Percentiles rank a stretch among this genome's conserved stretches.
phyloP scores from a whole-genome alignment of 345 rosid genomes.

The Pistacia integerrima region DNA sequence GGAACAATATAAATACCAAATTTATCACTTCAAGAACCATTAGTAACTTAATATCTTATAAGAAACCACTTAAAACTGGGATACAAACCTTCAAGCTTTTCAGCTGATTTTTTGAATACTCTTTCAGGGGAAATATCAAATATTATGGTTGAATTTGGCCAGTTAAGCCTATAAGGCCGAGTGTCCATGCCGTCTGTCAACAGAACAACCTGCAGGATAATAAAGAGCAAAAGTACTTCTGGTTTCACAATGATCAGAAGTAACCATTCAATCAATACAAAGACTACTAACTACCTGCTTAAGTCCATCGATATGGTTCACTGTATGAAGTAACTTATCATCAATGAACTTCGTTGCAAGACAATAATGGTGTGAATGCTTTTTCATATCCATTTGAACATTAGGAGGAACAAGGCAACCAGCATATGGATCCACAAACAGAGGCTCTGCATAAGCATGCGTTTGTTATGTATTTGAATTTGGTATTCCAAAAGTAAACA shows the following conservation, averaged over 20 bases:
- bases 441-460: conserved; percentile 60
- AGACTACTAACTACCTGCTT: conserved; percentile 61
- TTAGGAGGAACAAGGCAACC: conserved; percentile 69
- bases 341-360: conserved; percentile 83
- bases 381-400: conserved; percentile 44
- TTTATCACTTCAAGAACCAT: neutral
- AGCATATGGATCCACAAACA: conserved; percentile 82
- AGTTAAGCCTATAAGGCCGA: conserved; percentile 84
- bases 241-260: conserved; percentile 9
- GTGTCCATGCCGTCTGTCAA: conserved; percentile 95
- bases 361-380: conserved; percentile 59
- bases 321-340: conserved; percentile 64
- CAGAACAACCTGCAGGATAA: conserved; percentile 72
- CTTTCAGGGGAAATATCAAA: conserved; percentile 75
- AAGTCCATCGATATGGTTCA: conserved; percentile 64
- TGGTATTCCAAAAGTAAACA: neutral
- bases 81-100: conserved; percentile 65
- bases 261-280: conserved; percentile 3
- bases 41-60: neutral
- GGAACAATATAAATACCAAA: neutral
- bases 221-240: conserved; percentile 9
- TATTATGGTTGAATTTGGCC: conserved; percentile 84
- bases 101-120: conserved; percentile 54
- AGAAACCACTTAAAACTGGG: conserved; percentile 11
- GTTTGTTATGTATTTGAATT: conserved; percentile 14